Conservation (phyloP, 2,329 filamentous ascomycete species). For the Scedosporium dehoogii region DNA sequence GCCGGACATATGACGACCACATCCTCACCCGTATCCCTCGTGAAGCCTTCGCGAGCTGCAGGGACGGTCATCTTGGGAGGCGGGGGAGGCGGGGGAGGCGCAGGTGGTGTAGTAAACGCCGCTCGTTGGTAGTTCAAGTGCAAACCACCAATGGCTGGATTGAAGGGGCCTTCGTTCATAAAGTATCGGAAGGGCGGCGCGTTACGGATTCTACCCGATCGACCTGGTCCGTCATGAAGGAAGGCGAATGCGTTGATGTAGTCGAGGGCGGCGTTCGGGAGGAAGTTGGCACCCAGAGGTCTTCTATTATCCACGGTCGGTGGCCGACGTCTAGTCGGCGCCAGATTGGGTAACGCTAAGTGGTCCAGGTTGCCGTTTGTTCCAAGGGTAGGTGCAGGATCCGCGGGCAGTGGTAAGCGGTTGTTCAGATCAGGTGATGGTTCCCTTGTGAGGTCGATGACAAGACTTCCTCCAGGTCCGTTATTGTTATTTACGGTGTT, state of each 20-base stretch:
- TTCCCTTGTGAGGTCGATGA: neutral
- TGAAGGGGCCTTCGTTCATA: neutral
- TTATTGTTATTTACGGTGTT: too few species aligned
- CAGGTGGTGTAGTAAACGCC: slow-evolving; percentile 21
- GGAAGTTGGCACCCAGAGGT: neutral
- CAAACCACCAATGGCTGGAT: neutral
- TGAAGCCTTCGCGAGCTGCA: slow-evolving; percentile 67
- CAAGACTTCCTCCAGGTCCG: neutral
- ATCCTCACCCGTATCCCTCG: slow-evolving; percentile 62
- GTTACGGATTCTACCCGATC: neutral
- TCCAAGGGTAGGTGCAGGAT: neutral
- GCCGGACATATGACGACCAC: slow-evolving; percentile 73
- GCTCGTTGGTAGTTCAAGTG: slow-evolving; percentile 12
- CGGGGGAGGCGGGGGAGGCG: slow-evolving; percentile 32
- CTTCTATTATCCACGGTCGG: neutral
- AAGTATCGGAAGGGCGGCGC: neutral
- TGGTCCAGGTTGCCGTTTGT: neutral
- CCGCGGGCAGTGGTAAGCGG: neutral
- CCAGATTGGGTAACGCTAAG: neutral
- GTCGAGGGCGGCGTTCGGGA: neutral
- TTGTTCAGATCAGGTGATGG: neutral
- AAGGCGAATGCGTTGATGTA: neutral
- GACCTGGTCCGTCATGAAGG: neutral
- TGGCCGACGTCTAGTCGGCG: neutral
- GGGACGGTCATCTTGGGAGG: slow-evolving; percentile 51